Evolutionary conservation across 2,329 filamentous ascomycete species (phyloP).

Genomic region (Trichoderma simmonsii): DNA sequence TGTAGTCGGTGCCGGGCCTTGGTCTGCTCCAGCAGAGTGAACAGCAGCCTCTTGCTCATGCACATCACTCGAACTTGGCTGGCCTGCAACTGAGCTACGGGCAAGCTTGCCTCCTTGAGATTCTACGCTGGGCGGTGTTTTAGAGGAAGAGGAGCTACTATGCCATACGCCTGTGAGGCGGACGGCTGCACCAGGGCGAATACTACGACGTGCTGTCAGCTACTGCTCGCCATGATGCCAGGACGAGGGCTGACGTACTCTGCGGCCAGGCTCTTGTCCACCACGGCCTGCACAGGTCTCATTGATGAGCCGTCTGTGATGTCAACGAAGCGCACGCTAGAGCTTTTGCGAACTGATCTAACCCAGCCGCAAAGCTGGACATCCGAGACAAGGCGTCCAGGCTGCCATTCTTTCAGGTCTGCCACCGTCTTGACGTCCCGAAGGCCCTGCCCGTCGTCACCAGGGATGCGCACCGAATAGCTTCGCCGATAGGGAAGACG

Average conservation of each 20-base stretch:
- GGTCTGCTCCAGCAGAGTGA: not conserved
- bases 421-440: slow-evolving; percentile 47
- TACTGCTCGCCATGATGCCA: not conserved
- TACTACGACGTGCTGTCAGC: slow-evolving; percentile 44
- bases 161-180: slow-evolving; percentile 74
- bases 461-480: slow-evolving; percentile 35
- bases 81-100: not conserved
- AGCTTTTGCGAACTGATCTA: slow-evolving; percentile 81
- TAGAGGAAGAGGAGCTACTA: slow-evolving; percentile 21
- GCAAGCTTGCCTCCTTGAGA: not conserved
- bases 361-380: slow-evolving; percentile 74
- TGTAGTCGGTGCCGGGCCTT: slow-evolving; percentile 1
- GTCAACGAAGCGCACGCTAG: slow-evolving; percentile 76
- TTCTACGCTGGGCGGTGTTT: not conserved
- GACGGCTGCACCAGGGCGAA: slow-evolving; percentile 79
- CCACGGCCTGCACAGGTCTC: slow-evolving; percentile 73
- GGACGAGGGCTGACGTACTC: slow-evolving; percentile 53
- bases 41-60: not conserved
- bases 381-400: slow-evolving; percentile 39
- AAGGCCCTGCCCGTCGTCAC: slow-evolving; percentile 21
- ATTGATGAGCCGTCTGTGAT: slow-evolving; percentile 84
- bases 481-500: slow-evolving; percentile 21
- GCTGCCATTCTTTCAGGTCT: slow-evolving; percentile 53
- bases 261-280: slow-evolving; percentile 67
- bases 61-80: not conserved